A percentile compares a stretch with the other conserved stretches of the same genome.
Conservation (phyloP, 345 rosid species). For the Syzygium aromaticum region DNA sequence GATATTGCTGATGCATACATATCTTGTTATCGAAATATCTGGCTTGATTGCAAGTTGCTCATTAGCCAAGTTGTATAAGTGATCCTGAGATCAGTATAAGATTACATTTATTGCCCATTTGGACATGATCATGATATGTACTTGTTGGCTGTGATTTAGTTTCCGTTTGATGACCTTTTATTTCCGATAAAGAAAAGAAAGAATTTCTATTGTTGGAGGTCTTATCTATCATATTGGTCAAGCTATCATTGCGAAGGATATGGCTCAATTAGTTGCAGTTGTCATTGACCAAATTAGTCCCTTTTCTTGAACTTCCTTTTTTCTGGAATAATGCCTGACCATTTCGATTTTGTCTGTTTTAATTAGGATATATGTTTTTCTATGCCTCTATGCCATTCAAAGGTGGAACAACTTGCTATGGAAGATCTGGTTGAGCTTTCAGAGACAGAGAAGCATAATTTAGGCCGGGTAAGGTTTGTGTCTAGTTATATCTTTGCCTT, state of each 20-base stretch:
- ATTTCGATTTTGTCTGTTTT: constrained; percentile 3
- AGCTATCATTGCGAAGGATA: neutral
- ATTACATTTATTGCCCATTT: neutral
- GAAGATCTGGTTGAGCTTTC: constrained; percentile 92
- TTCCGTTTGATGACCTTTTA: neutral
- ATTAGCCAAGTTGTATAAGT: neutral
- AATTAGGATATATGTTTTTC: constrained; percentile 72
- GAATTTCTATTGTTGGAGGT: neutral
- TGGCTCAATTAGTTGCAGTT: neutral
- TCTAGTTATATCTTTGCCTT: too few relatives aligned
- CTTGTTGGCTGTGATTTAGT: neutral
- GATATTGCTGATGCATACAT: neutral
- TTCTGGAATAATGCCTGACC: neutral
- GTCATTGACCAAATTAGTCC: neutral
- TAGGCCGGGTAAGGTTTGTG: constrained; percentile 68
- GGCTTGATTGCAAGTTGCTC: neutral
- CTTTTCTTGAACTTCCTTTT: neutral
- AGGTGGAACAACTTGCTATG: constrained; percentile 62
- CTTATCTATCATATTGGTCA: neutral
- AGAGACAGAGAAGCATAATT: constrained; percentile 81
- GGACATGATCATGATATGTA: neutral
- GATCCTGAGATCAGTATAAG: neutral
- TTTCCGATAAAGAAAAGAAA: neutral
- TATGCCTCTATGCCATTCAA: constrained; percentile 88
- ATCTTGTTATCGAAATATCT: neutral